Evolutionary conservation across 305 asterid species (phyloP).

Genomic region (Solanum aculeatissimum): DNA sequence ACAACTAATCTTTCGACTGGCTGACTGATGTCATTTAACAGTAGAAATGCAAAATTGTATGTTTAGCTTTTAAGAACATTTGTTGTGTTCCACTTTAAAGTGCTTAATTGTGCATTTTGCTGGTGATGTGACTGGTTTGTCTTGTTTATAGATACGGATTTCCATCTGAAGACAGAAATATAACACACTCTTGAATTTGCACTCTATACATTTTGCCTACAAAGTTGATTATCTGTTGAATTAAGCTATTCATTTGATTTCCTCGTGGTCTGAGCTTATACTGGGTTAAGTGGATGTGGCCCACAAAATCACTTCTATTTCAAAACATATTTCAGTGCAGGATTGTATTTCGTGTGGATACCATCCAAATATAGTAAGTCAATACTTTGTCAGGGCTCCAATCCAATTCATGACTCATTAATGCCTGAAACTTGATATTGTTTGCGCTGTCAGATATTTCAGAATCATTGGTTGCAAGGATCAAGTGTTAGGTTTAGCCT

Average conservation of each 20-base stretch:
- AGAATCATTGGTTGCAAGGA: not conserved
- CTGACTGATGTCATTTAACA: not conserved
- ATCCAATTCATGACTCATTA: not conserved
- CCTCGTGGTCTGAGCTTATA: not conserved
- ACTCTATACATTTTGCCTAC: not conserved
- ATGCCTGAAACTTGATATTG: not conserved
- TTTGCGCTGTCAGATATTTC: not conserved
- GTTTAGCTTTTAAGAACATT: not conserved
- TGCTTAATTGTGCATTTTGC: not conserved
- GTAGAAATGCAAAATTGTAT: not conserved
- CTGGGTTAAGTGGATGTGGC: not conserved
- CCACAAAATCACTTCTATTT: not conserved
- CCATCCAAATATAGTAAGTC: not conserved
- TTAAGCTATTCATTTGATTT: not conserved
- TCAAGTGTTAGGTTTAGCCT: not conserved
- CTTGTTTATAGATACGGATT: not conserved
- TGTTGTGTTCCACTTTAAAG: not conserved
- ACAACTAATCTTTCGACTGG: not conserved
- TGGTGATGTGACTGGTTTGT: not conserved
- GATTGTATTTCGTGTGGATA: not conserved
- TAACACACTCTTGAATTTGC: not conserved
- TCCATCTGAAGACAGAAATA: not conserved
- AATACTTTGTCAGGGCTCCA: not conserved
- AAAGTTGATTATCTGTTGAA: not conserved
- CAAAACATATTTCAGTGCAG: not conserved